These are phyloP conservation scores for Ustilago curta DNA, from an alignment of 1,284 basidiomycete genomes.

Conservation along the genomic window DNA sequence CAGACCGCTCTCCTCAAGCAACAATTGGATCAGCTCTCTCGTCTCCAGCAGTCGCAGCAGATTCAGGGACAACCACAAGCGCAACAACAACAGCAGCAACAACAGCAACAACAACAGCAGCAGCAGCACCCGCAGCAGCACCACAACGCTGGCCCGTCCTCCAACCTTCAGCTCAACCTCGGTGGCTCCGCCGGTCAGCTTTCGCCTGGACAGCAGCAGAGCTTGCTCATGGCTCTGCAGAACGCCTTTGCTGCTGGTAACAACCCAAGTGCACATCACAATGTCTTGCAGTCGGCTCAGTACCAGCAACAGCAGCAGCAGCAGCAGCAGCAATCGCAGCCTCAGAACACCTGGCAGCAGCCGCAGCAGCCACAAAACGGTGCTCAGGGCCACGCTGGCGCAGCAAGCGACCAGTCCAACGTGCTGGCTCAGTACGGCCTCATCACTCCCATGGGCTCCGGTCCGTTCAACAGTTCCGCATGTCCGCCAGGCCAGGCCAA, in stretches of 20 bases:
- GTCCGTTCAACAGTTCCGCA: slow-evolving; percentile 49
- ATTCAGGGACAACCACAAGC: slow-evolving; percentile 13
- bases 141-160: slow-evolving; percentile 6
- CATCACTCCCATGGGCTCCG: slow-evolving; percentile 59
- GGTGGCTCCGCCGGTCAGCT: slow-evolving; percentile 30
- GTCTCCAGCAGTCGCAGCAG: slow-evolving; percentile 30
- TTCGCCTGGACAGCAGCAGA: slow-evolving; percentile 46
- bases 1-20: slow-evolving; percentile 60
- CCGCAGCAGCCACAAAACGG: slow-evolving; percentile 19
- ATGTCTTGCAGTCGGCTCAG: slow-evolving; percentile 35
- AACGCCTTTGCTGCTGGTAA: slow-evolving; percentile 44
- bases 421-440: slow-evolving; percentile 61
- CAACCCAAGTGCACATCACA: slow-evolving; percentile 44
- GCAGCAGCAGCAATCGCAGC: slow-evolving; percentile 9
- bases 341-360: slow-evolving; percentile 30
- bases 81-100: slow-evolving; percentile 12
- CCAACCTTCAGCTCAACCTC: slow-evolving; percentile 30
- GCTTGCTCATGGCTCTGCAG: slow-evolving; percentile 41
- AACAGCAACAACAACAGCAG: slow-evolving; percentile 15
- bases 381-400: slow-evolving; percentile 9
- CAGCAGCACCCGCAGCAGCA: slow-evolving; percentile 25
- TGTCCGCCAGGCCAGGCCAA: slow-evolving; percentile 37
- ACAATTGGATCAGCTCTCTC: slow-evolving; percentile 58
- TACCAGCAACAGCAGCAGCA: slow-evolving; percentile 33
- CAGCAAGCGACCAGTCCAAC: slow-evolving; percentile 22